Evolutionary conservation across 148 eudicot genomes (phyloP).

Genomic region (Pouteria glomerata): DNA sequence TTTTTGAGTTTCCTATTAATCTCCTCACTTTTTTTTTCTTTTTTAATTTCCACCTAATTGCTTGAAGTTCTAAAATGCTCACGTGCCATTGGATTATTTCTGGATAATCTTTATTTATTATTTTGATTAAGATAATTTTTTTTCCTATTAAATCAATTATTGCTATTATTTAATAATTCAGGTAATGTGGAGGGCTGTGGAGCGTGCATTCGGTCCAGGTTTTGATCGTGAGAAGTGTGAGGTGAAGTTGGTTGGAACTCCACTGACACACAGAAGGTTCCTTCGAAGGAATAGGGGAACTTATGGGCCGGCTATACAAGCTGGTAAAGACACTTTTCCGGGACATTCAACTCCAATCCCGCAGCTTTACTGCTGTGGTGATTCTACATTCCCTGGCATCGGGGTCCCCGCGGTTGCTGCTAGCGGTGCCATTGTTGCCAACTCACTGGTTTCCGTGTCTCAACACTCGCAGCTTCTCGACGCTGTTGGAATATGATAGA

Average conservation of each 20-base stretch:
- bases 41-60: no score
- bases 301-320: conserved; percentile 90
- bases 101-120: background rate
- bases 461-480: conserved; percentile 76
- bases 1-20: background rate
- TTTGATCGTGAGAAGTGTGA: conserved; percentile 80
- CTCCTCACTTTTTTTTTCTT: background rate
- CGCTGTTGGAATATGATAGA: background rate
- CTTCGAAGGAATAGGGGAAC: conserved; percentile 87
- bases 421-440: conserved; percentile 97
- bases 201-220: conserved; percentile 73
- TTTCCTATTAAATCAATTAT: background rate
- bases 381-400: conserved; percentile 92
- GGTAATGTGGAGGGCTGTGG: conserved; percentile 92
- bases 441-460: conserved; percentile 82
- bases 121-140: background rate
- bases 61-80: conserved; percentile 1
- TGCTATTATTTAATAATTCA: conserved; percentile 8
- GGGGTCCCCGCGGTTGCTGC: conserved; percentile 99
- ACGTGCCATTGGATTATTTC: background rate
- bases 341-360: conserved; percentile 82
- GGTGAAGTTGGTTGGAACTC: conserved; percentile 82
- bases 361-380: conserved; percentile 90
- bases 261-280: conserved; percentile 81
- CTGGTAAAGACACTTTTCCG: conserved; percentile 74